Percentiles rank a stretch among this genome's conserved stretches.
Evolutionary conservation across 2,329 filamentous ascomycete species (phyloP).

Genomic region (Calycina herbarum): DNA sequence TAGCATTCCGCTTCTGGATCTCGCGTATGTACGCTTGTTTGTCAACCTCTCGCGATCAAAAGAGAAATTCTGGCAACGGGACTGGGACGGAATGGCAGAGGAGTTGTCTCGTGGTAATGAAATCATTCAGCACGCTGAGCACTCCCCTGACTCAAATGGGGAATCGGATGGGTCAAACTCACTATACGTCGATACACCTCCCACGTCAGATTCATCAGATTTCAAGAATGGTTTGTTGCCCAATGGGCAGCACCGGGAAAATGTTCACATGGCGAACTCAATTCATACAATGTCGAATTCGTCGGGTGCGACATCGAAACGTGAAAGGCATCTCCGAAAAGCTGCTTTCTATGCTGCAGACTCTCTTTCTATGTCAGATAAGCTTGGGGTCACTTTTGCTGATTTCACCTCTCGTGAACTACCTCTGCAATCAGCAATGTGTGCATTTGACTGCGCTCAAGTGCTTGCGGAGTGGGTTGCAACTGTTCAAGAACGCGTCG

Average conservation of each 20-base stretch:
- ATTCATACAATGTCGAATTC: slow-evolving; percentile 30
- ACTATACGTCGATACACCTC: slow-evolving; percentile 52
- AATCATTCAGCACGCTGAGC: slow-evolving; percentile 70
- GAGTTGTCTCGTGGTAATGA: slow-evolving; percentile 80
- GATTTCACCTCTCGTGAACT: slow-evolving; percentile 83
- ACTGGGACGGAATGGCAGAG: slow-evolving; percentile 89
- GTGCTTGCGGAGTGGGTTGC: slow-evolving; percentile 93
- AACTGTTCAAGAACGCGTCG: slow-evolving; percentile 91
- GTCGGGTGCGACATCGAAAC: slow-evolving; percentile 58
- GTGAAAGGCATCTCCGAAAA: slow-evolving; percentile 85
- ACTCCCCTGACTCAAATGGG: slow-evolving; percentile 52
- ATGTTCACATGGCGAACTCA: slow-evolving; percentile 24
- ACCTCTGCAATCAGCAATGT: slow-evolving; percentile 87
- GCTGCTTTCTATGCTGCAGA: slow-evolving; percentile 96
- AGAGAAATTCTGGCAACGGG: slow-evolving; percentile 89
- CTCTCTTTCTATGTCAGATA: slow-evolving; percentile 85
- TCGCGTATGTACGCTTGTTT: slow-evolving; percentile 89
- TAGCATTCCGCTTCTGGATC: slow-evolving; percentile 84
- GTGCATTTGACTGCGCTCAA: slow-evolving; percentile 90
- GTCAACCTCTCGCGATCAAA: slow-evolving; percentile 91
- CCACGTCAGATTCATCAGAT: slow-evolving; percentile 50
- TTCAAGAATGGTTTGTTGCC: slow-evolving; percentile 30
- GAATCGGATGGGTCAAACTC: slow-evolving; percentile 47
- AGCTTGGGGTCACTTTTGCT: slow-evolving; percentile 79
- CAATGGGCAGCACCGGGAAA: slow-evolving; percentile 35